Evolutionary conservation across 148 eudicot genomes (phyloP).

Genomic region (Vaccinium macrocarpon): DNA sequence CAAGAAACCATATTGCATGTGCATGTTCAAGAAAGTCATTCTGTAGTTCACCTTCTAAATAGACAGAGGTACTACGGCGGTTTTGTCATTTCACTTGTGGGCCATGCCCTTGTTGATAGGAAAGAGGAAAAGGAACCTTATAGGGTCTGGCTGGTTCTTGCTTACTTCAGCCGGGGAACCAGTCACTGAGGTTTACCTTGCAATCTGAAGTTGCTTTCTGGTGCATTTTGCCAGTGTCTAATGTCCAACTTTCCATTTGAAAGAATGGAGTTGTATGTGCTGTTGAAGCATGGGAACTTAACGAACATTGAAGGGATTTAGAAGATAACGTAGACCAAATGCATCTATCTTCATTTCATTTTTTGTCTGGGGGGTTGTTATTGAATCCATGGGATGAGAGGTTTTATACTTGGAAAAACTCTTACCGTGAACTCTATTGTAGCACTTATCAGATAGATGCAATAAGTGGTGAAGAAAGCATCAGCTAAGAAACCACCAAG

Average conservation of each 20-base stretch:
- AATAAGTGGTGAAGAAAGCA: constrained; percentile 68
- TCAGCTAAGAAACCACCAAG: constrained; percentile 87
- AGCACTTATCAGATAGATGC: constrained; percentile 66
- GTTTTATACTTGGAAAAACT: neutral
- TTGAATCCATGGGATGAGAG: neutral
- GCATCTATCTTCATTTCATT: neutral
- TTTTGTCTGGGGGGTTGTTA: neutral
- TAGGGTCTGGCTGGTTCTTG: neutral
- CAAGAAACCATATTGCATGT: neutral
- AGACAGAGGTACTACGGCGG: neutral
- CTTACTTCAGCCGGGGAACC: neutral
- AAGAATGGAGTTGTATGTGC: neutral
- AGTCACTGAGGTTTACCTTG: constrained; percentile 5
- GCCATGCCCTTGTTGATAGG: constrained; percentile 1
- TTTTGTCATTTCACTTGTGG: neutral
- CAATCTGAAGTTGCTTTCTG: neutral
- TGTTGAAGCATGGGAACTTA: neutral
- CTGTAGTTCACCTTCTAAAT: neutral
- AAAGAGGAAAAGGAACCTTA: neutral
- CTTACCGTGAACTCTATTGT: constrained; percentile 66
- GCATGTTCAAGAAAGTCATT: neutral
- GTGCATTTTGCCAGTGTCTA: neutral
- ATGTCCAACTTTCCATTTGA: constrained; percentile 4
- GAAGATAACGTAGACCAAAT: neutral
- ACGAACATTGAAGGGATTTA: neutral